Conservation (phyloP, 192 early-diverging fungal species). For the Podila epigama region DNA sequence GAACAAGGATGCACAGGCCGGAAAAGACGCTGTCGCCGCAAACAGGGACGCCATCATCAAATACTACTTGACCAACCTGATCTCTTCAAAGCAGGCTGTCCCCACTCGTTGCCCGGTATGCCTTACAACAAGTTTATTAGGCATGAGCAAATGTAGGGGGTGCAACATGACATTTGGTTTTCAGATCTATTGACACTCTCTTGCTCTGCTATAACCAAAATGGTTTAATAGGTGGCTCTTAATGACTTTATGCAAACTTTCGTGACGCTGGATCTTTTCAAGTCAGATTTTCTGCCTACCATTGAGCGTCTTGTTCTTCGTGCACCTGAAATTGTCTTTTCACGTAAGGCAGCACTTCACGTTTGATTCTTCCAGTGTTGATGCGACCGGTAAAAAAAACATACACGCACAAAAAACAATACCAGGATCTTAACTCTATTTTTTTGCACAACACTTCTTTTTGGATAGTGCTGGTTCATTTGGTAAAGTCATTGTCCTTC, state of each 20-base stretch:
- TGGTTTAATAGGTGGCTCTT: conserved; percentile 61
- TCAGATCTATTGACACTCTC: too few species aligned
- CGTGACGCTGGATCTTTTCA: conserved; percentile 63
- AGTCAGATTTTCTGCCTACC: conserved; percentile 62
- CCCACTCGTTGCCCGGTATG: conserved; percentile 51
- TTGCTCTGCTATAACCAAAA: too few species aligned
- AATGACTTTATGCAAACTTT: conserved; percentile 65
- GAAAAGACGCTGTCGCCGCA: conserved; percentile 44
- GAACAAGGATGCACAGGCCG: conserved; percentile 27
- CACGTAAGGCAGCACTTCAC: conserved; percentile 55
- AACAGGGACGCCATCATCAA: conserved; percentile 59
- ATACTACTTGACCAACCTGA: conserved; percentile 64
- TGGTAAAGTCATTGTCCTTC: conserved; percentile 62
- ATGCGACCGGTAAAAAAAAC: too few species aligned
- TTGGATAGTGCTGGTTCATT: conserved; percentile 57
- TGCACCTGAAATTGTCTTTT: conserved; percentile 83
- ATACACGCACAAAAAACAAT: too few species aligned
- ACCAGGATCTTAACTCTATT: too few species aligned
- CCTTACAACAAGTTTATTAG: conserved; percentile 31
- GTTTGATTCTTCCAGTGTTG: too few species aligned
- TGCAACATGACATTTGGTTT: neutral
- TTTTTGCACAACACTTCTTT: neutral
- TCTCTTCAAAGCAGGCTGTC: conserved; percentile 61
- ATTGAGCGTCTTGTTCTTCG: conserved; percentile 83
- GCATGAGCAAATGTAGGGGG: neutral